Evolutionary conservation across 1,284 basidiomycete species (phyloP), one percentile per base, ranked within the genome.

Genomic region (Irpex sp.): DNA sequence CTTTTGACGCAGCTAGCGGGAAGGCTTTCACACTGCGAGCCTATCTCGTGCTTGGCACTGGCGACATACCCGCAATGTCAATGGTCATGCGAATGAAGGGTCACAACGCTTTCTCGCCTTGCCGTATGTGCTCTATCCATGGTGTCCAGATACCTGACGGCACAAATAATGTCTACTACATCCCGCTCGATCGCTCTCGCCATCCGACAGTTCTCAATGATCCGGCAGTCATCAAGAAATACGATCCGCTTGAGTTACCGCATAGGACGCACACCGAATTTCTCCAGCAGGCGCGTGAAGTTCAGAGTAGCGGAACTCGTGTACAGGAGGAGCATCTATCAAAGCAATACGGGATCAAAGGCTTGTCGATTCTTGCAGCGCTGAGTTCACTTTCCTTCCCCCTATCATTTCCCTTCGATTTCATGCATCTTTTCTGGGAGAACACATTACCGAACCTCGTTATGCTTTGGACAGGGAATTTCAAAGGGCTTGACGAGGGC

Each of bases 371-470:
- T 1, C 73, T 81, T 0, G 65, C 65, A 6, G 49, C 58, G 55
- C 67, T 83, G 0, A 58, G 67, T 0, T 81, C 77, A 0, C 65
- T 83, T 1, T 67, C 65, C 0, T 79, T 81, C 57, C 78, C 81
- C 0, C 0, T 31, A 0, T 82, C 77, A 0, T 82, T 82, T 59
- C 79, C 78, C 0, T 77, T 74, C 60, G 77, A 83, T 62, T 80
- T 82, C 67, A 83, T 83, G 81, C 80, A 83, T 61, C 71, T 82
- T 0, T 69, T 82, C 26, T 78, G 67, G 66, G 78, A 80, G 65
- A 82, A 82, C 58, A 35, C 77, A 0, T 61, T 81, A 35, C 69
- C 69, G 46, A 80, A 80, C 60, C 70, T 83, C 0, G 69, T 80
- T 49, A 61, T 67, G 0, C 70, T 76, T 0, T 83, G 80, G 78